Percentiles rank a stretch among this genome's conserved stretches.
Conservation (phyloP, 352 stramenopile species). For the Phytophthora ohioensis region DNA sequence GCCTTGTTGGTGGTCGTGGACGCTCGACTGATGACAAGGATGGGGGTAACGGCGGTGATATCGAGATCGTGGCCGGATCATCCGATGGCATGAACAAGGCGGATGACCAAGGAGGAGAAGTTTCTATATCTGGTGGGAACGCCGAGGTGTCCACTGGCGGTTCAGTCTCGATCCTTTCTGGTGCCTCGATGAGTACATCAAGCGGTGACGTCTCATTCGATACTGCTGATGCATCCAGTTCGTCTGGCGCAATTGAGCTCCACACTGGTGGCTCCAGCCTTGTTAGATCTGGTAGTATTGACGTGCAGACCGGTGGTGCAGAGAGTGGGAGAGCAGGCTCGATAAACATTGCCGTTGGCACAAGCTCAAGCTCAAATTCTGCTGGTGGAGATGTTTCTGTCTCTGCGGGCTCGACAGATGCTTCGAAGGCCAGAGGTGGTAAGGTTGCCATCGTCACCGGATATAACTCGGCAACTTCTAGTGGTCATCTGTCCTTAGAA, state of each 20-base stretch:
- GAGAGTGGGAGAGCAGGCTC: constrained; percentile 46
- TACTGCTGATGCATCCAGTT: constrained; percentile 40
- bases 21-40: constrained; percentile 56
- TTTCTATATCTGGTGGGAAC: constrained; percentile 53
- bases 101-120: constrained; percentile 46
- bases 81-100: constrained; percentile 50
- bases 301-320: constrained; percentile 52
- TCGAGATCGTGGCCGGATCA: constrained; percentile 59
- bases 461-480: constrained; percentile 48
- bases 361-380: constrained; percentile 37
- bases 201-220: constrained; percentile 56
- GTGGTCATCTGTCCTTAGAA: constrained; percentile 50
- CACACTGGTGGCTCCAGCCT: constrained; percentile 44
- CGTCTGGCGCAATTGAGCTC: constrained; percentile 47
- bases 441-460: constrained; percentile 55
- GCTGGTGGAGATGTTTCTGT: constrained; percentile 55
- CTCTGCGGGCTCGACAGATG: constrained; percentile 47
- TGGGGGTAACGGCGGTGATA: constrained; percentile 63
- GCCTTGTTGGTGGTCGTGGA: constrained; percentile 58
- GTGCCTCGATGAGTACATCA: constrained; percentile 42
- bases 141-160: constrained; percentile 53
- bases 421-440: constrained; percentile 44
- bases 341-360: constrained; percentile 59
- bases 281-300: constrained; percentile 54
- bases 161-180: constrained; percentile 52